These are phyloP conservation scores for Trebouxia gelatinosa DNA, from an alignment of 163 green algal genomes.

Conservation along the genomic window DNA sequence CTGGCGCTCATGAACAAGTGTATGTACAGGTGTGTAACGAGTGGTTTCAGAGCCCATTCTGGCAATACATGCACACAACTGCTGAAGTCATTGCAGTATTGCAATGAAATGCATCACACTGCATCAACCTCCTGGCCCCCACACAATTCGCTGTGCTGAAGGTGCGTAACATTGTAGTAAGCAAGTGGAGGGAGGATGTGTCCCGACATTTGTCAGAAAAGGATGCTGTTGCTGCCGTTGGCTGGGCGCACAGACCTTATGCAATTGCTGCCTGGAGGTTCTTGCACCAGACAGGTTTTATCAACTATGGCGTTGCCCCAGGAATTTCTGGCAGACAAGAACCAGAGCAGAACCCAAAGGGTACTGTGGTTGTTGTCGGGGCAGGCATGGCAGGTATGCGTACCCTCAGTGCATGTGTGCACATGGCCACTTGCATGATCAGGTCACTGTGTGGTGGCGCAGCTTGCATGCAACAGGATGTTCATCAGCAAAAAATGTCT, in stretches of 20 bases:
- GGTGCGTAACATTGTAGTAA: constrained; percentile 81
- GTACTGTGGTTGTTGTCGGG: constrained; percentile 84
- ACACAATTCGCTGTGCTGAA: too few species aligned
- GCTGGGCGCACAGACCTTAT: constrained; percentile 34
- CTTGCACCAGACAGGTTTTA: constrained; percentile 75
- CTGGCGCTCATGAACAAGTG: constrained; percentile 40
- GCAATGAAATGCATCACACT: too few species aligned
- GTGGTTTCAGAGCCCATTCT: too few species aligned
- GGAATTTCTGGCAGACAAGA: constrained; percentile 32
- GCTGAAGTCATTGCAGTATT: too few species aligned
- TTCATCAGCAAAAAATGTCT: too few species aligned
- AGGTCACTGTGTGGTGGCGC: too few species aligned
- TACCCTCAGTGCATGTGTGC: not conserved
- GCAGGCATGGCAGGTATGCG: constrained; percentile 72
- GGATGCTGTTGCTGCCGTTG: constrained; percentile 47
- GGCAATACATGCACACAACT: too few species aligned
- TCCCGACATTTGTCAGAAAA: constrained; percentile 61
- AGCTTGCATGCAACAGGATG: too few species aligned
- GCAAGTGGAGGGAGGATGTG: constrained; percentile 72
- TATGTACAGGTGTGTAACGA: constrained; percentile 47
- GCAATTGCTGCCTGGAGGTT: constrained; percentile 50
- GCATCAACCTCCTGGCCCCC: too few species aligned
- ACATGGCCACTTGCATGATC: not conserved
- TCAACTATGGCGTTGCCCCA: constrained; percentile 90
- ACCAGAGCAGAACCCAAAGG: constrained; percentile 27